phyloP scores from a whole-genome alignment of 768 basidiomycete species.

The Favolaschia claudopus region DNA sequence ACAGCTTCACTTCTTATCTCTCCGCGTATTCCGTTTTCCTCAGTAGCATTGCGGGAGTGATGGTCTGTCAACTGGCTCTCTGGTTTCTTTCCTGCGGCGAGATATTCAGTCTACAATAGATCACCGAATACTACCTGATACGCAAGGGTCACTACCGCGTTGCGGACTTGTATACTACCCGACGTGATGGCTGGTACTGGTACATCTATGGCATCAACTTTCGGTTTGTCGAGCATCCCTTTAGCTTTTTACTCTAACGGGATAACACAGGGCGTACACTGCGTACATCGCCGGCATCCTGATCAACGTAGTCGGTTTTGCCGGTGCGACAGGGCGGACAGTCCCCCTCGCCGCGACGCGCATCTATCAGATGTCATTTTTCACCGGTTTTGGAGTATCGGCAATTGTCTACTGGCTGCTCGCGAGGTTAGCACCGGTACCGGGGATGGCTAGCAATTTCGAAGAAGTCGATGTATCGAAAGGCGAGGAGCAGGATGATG shows the following conservation, averaged over 20 bases:
- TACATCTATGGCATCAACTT: slow-evolving; percentile 80
- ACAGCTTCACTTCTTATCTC: slow-evolving; percentile 81
- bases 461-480: slow-evolving; percentile 64
- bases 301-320: slow-evolving; percentile 85
- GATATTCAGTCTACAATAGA: slow-evolving; percentile 43
- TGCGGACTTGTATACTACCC: slow-evolving; percentile 69
- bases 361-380: slow-evolving; percentile 81
- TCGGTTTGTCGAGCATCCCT: slow-evolving; percentile 48
- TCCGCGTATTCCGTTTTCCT: slow-evolving; percentile 85
- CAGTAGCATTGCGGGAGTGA: slow-evolving; percentile 82
- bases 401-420: slow-evolving; percentile 66
- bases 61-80: slow-evolving; percentile 51
- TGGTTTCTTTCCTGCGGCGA: not conserved
- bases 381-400: slow-evolving; percentile 82
- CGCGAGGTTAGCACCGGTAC: slow-evolving; percentile 27
- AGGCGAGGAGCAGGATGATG: slow-evolving; percentile 15
- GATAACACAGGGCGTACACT: slow-evolving; percentile 57
- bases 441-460: slow-evolving; percentile 46
- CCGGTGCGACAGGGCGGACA: slow-evolving; percentile 68
- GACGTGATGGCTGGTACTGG: slow-evolving; percentile 72
- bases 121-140: slow-evolving; percentile 82
- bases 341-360: slow-evolving; percentile 77
- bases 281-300: slow-evolving; percentile 79
- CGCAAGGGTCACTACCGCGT: slow-evolving; percentile 76
- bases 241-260: not conserved